phyloP scores from a whole-genome alignment of 2,329 filamentous ascomycete species.

The Alternaria solani region DNA sequence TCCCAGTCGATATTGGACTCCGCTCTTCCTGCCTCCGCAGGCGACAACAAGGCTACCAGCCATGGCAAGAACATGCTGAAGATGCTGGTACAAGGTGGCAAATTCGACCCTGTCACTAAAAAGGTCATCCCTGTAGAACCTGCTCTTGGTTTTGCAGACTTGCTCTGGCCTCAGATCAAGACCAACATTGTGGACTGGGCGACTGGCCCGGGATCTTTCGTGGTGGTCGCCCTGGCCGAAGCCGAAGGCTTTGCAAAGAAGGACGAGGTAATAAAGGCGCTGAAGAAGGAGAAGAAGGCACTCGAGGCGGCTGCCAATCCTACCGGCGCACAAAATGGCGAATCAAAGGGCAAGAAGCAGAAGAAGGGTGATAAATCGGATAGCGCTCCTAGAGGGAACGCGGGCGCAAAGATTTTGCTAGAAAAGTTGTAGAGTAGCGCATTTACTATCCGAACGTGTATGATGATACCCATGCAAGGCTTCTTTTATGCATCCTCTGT shows the following conservation, averaged over 20 bases:
- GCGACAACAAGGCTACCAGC: constrained; percentile 59
- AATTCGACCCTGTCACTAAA: constrained; percentile 78
- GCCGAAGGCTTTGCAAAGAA: constrained; percentile 71
- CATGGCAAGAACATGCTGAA: constrained; percentile 86
- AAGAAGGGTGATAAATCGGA: constrained; percentile 53
- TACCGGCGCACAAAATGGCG: constrained; percentile 52
- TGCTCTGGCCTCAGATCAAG: constrained; percentile 83
- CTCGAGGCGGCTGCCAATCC: constrained; percentile 71
- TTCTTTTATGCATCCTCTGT: background rate
- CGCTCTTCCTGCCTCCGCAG: constrained; percentile 43
- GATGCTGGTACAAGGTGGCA: constrained; percentile 86
- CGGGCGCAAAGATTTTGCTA: constrained; percentile 57
- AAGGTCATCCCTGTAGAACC: constrained; percentile 75
- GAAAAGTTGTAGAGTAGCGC: constrained; percentile 46
- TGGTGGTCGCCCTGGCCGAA: constrained; percentile 83
- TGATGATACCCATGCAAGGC: constrained; percentile 12
- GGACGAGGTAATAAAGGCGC: constrained; percentile 70
- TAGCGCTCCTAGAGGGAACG: constrained; percentile 52
- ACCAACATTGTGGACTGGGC: constrained; percentile 82
- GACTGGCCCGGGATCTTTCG: constrained; percentile 83
- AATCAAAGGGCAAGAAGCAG: constrained; percentile 41
- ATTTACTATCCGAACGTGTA: constrained; percentile 5
- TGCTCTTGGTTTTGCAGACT: constrained; percentile 78
- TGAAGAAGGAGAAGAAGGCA: constrained; percentile 76
- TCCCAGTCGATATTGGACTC: constrained; percentile 43